Evolutionary conservation across 2,329 filamentous ascomycete species (phyloP).

Genomic region (Endoconidiophora polonica): DNA sequence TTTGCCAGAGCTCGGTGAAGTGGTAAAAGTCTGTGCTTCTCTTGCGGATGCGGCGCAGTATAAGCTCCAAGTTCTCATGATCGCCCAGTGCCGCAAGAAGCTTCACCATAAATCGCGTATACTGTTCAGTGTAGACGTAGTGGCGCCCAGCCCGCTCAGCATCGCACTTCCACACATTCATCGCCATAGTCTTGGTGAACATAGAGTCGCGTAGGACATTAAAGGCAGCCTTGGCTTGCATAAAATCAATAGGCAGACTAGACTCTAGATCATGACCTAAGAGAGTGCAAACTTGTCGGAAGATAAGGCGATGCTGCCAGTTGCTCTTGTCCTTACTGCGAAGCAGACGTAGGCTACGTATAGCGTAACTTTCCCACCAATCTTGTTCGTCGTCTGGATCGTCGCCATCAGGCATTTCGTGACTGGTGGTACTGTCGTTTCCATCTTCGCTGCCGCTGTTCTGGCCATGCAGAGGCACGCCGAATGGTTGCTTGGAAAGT

Average conservation of each 20-base stretch:
- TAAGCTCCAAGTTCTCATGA: constrained; percentile 55
- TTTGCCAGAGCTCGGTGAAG: constrained; percentile 43
- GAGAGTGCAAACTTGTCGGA: constrained; percentile 46
- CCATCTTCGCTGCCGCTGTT: constrained; percentile 19
- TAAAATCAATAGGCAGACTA: constrained; percentile 22
- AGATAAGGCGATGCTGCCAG: constrained; percentile 87
- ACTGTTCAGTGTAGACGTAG: constrained; percentile 80
- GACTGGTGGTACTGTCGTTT: constrained; percentile 20
- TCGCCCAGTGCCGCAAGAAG: constrained; percentile 62
- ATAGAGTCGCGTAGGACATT: constrained; percentile 53
- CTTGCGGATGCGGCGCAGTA: constrained; percentile 65
- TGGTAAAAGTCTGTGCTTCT: constrained; percentile 61
- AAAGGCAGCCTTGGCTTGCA: constrained; percentile 63
- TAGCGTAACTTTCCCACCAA: constrained; percentile 36
- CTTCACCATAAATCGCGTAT: constrained; percentile 65
- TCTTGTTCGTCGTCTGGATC: constrained; percentile 42
- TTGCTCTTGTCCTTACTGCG: constrained; percentile 73
- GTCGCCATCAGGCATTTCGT: constrained; percentile 7
- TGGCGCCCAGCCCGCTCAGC: constrained; percentile 69
- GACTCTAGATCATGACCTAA: constrained; percentile 30
- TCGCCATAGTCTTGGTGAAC: constrained; percentile 88
- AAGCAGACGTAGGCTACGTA: constrained; percentile 33
- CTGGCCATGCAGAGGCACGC: constrained; percentile 17
- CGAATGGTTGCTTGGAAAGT: constrained; percentile 40
- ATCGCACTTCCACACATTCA: constrained; percentile 92